A percentile compares a stretch with the other conserved stretches of the same genome.
phyloP scores from a whole-genome alignment of 305 asterid species.

The Ajuga reptans region DNA sequence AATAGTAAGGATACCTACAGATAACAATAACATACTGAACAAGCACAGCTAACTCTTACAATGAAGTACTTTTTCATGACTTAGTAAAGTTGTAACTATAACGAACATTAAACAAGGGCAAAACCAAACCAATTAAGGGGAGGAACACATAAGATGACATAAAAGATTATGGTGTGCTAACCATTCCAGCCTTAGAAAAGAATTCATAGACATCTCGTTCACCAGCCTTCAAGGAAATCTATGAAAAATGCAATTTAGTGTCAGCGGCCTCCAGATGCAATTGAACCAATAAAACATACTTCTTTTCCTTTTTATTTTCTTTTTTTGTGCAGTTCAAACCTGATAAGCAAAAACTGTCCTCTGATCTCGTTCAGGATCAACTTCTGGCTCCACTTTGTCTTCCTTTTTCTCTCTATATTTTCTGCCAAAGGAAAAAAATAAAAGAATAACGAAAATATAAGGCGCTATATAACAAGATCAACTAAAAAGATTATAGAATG shows the following conservation, averaged over 20 bases:
- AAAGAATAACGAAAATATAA: constrained; percentile 1
- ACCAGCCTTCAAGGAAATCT: constrained; percentile 64
- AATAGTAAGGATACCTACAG: neutral
- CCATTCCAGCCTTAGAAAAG: constrained; percentile 83
- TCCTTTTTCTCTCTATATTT: constrained; percentile 57
- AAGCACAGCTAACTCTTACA: neutral
- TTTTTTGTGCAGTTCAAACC: constrained; percentile 32
- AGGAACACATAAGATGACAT: constrained; percentile 4
- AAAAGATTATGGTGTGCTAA: constrained; percentile 22
- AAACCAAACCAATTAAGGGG: constrained; percentile 6
- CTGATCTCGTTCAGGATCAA: constrained; percentile 68
- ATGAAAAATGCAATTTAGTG: constrained; percentile 20
- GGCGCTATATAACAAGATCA: constrained; percentile 8
- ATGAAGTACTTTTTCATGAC: neutral
- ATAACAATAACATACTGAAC: neutral
- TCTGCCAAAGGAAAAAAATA: constrained; percentile 31
- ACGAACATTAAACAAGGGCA: constrained; percentile 12
- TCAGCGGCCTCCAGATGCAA: constrained; percentile 23
- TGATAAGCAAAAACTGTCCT: constrained; percentile 79
- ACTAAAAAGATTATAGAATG: neutral
- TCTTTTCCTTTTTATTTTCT: neutral
- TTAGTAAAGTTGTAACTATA: neutral
- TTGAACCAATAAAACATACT: constrained; percentile 15
- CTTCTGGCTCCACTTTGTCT: constrained; percentile 45
- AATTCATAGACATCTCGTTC: constrained; percentile 67